phyloP scores from a whole-genome alignment of 2,329 filamentous ascomycete genomes.

The Xylaria sp. region DNA sequence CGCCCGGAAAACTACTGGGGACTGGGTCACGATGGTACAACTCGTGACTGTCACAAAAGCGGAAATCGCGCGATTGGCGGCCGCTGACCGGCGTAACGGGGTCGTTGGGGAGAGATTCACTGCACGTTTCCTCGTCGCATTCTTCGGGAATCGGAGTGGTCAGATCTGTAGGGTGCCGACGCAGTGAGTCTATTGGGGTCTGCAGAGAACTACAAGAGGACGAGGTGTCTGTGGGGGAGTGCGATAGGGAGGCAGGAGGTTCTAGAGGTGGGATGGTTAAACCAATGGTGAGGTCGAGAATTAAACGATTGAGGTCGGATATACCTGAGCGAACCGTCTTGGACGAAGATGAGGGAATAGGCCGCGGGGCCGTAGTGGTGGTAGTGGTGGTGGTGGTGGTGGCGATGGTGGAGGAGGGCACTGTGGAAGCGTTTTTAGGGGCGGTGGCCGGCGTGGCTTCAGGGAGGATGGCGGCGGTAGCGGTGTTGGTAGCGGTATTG shows the following conservation, averaged over 20 bases:
- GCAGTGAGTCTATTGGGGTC: constrained; percentile 46
- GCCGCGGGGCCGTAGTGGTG: constrained; percentile 22
- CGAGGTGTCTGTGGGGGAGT: constrained; percentile 34
- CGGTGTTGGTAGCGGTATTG: not conserved
- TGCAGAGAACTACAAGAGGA: constrained; percentile 36
- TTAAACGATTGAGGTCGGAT: constrained; percentile 23
- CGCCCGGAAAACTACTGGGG: constrained; percentile 30
- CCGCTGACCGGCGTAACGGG: constrained; percentile 66
- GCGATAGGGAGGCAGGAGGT: constrained; percentile 30
- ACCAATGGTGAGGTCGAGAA: constrained; percentile 15
- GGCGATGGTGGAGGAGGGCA: too few relatives aligned
- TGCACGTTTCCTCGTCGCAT: constrained; percentile 62
- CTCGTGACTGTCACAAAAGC: constrained; percentile 49
- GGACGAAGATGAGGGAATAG: constrained; percentile 25
- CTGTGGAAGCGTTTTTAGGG: not conserved
- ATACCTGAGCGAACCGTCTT: constrained; percentile 23
- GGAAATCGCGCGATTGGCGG: constrained; percentile 62
- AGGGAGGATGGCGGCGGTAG: not conserved
- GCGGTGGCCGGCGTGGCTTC: not conserved
- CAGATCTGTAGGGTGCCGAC: constrained; percentile 56
- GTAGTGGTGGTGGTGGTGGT: constrained; percentile 1
- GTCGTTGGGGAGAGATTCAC: constrained; percentile 61
- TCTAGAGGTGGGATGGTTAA: constrained; percentile 25
- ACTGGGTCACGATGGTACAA: constrained; percentile 36
- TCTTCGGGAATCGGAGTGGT: constrained; percentile 61